Conservation (phyloP, 2,329 filamentous ascomycete genomes). For the Rachicladosporium sp. region DNA sequence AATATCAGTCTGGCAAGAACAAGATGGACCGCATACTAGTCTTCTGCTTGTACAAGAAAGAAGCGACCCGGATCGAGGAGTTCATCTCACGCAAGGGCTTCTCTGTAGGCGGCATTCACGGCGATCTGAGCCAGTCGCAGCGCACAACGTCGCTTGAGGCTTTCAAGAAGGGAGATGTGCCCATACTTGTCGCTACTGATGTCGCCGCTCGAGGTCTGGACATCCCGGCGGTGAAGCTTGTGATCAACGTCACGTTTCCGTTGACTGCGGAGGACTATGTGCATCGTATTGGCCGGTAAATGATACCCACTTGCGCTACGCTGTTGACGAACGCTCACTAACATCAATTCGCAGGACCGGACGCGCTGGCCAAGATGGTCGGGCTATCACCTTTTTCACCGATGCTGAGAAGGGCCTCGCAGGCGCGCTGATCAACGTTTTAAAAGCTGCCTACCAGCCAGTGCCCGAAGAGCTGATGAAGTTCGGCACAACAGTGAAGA, state of each 20-base stretch:
- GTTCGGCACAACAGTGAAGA: constrained; percentile 96
- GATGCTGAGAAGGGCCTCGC: constrained; percentile 87
- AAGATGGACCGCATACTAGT: constrained; percentile 77
- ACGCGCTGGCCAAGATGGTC: constrained; percentile 76
- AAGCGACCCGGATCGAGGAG: constrained; percentile 76
- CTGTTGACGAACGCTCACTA: constrained; percentile 2
- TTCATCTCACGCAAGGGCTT: constrained; percentile 70
- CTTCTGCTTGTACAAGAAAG: constrained; percentile 98
- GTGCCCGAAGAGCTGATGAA: constrained; percentile 86
- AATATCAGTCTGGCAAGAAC: constrained; percentile 60
- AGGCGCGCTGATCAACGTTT: constrained; percentile 85
- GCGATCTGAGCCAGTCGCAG: constrained; percentile 80
- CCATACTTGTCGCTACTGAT: constrained; percentile 85
- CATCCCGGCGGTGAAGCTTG: constrained; percentile 88
- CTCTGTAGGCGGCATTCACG: constrained; percentile 85
- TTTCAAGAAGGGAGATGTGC: constrained; percentile 76
- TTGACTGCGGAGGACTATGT: constrained; percentile 96
- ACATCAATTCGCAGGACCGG: constrained; percentile 52
- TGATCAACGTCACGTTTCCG: constrained; percentile 91
- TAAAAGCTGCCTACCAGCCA: constrained; percentile 81
- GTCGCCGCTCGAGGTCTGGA: constrained; percentile 89
- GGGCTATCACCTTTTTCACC: constrained; percentile 88
- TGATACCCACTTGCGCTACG: neutral
- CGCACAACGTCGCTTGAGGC: constrained; percentile 75
- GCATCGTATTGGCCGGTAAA: constrained; percentile 67